Evolutionary conservation across 441 rosid genomes (phyloP), one percentile per base, ranked within the genome.

Genomic region (Lepidium campestre): DNA sequence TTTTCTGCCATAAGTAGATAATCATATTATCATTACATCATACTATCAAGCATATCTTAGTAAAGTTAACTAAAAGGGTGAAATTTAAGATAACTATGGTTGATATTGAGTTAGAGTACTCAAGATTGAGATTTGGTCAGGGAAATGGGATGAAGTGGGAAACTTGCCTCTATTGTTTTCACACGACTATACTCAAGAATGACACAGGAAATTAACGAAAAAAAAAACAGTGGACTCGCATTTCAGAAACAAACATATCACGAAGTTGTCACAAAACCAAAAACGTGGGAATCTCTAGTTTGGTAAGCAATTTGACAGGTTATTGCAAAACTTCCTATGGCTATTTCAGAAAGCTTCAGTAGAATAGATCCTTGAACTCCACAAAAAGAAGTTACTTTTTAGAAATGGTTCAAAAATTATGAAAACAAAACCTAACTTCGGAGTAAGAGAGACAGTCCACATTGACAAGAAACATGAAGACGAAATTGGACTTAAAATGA

Each of bases 1-100:
- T 86, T 68, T 78, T 84, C 96, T 87, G 82, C 71, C 71, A 58
- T 49, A 57, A 62, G 68, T 48, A 20, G 14, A 35, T 15, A 41
- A 0, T 49, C 18, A 23, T 9, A 19, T 18, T 10, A 42, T 22
- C 18, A 54, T 10, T 49, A 45, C 12, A 46, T 32, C 47, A 52
- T n/a, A 42, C 23, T 44, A 52, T 15, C 67, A 32, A 31, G 14
- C 20, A 23, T 54, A 54, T 11, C 25, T 45, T 5, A 15, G 48
- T 34, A 7, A 32, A 67, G 27, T 20, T 42, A 55, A 11, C 23
- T 3, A 52, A 12, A 7, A 27, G n/a, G 13, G 39, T 15, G 12
- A 9, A 4, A 1, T 63, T 22, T n/a, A 10, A 46, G 44, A 12
- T 19, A 60, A 60, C 4, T 13, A 59, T 27, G 37, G 7, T 31